Base-by-base conservation (phyloP, 768 basidiomycete species). In the Leccinum truebloodii region DNA sequence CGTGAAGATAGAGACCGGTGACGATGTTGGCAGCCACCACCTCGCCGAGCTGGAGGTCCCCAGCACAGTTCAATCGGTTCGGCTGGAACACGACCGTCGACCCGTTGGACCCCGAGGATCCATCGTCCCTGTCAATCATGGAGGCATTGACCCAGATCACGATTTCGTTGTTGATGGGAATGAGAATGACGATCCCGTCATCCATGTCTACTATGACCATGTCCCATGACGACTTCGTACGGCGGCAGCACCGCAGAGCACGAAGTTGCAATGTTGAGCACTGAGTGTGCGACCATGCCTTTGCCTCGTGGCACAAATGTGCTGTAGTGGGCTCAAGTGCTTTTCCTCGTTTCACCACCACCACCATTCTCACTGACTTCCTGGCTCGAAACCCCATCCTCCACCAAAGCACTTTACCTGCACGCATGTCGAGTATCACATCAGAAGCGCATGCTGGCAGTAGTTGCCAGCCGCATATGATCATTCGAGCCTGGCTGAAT, bases 21-120 rank as follows among this genome's bases (percentile, higher is more conserved):
- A 46, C 10, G 3, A 46, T 22, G 44, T 46, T 22, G 75, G 55
- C 63, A 80, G 80, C 55, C 49, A 64, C n/a, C 53, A 67, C 61
- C 50, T 32, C 44, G 6, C 65, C 69, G 55, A 68, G 9, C 54
- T 64, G 68, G 5, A 74, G 48, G 6, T 65, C 59, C 35, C 74
- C 71, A 14, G 63, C 60, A 6, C 46, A 44, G 24, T 41, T 68
- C 49, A 59, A 63, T 9, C 72, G 69, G 54, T 74, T 74, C n/a
- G 73, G 71, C 54, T 65, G 63, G 46, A 73, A 14, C 35, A 51
- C 52, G 44, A 66, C 3, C 32, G 63, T 13, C 44, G 44, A 46
- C 12, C 44, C 44, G 44, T 46, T 46, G 20, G 44, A 20, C 9
- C 10, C 24, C 24, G 24, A 4, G 24, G 24, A 26, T 26, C 24